These are phyloP conservation scores for Penicillium mononematosum DNA, from an alignment of 495 filamentous ascomycete species.

Conservation along the genomic window DNA sequence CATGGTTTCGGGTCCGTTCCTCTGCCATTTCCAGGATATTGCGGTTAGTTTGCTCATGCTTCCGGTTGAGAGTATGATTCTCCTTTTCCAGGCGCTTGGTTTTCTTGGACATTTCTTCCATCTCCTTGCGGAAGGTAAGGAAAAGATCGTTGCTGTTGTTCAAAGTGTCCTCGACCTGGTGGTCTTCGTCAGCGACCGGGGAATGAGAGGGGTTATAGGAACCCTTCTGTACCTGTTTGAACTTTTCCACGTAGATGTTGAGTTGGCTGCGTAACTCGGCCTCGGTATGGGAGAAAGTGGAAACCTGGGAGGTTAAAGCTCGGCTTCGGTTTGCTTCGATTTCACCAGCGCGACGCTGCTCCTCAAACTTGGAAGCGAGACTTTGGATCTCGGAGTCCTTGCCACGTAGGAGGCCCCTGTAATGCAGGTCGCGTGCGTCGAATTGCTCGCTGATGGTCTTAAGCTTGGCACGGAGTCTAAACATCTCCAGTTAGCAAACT, in stretches of 20 bases:
- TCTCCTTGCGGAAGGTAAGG: constrained; percentile 96
- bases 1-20: constrained; percentile 78
- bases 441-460: constrained; percentile 95
- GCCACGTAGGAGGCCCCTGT: constrained; percentile 80
- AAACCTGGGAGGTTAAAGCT: constrained; percentile 83
- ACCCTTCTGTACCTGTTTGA: constrained; percentile 84
- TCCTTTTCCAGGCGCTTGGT: constrained; percentile 97
- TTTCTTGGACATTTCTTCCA: constrained; percentile 99
- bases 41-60: constrained; percentile 88
- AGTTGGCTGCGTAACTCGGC: constrained; percentile 89
- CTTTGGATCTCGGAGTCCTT: constrained; percentile 97
- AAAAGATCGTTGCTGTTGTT: constrained; percentile 99
- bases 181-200: constrained; percentile 26
- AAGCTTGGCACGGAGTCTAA: constrained; percentile 82
- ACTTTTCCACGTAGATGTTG: constrained; percentile 99
- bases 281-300: constrained; percentile 95
- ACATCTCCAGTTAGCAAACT: constrained; percentile 16
- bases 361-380: constrained; percentile 80
- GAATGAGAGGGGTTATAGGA: constrained; percentile 10
- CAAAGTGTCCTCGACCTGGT: constrained; percentile 93
- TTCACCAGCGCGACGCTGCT: constrained; percentile 84
- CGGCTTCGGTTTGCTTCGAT: constrained; percentile 73
- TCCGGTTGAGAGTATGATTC: constrained; percentile 84
- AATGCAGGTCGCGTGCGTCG: constrained; percentile 88
- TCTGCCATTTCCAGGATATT: constrained; percentile 99